Evolutionary conservation across 2,329 filamentous ascomycete species (phyloP).

Genomic region (Aspergillus sp.): DNA sequence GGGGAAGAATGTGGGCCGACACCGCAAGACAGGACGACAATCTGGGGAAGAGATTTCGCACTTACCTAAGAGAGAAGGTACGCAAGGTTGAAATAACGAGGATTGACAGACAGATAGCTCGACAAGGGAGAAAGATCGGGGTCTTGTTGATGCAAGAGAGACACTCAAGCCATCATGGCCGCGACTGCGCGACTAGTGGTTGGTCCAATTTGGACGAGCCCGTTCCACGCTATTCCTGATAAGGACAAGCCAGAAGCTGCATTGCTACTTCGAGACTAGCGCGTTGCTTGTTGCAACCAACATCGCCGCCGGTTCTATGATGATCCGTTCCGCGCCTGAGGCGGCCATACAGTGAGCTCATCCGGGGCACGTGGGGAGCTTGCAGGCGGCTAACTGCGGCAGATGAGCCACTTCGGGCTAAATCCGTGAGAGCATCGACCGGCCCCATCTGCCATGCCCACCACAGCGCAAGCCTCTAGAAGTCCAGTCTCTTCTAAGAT

Average conservation of each 20-base stretch:
- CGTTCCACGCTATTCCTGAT: constrained; percentile 12
- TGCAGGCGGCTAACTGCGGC: constrained; percentile 1
- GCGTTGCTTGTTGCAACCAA: not conserved
- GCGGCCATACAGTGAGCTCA: not conserved
- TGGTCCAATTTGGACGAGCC: constrained; percentile 12
- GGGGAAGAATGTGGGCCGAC: constrained; percentile 13
- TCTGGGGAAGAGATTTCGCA: not conserved
- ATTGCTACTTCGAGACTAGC: constrained; percentile 2
- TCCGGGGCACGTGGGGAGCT: not conserved
- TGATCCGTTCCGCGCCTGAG: not conserved
- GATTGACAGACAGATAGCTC: constrained; percentile 1
- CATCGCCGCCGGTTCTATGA: not conserved
- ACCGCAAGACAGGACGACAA: not conserved
- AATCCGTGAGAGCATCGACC: constrained; percentile 1
- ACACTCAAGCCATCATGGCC: constrained; percentile 16
- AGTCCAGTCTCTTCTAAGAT: not conserved
- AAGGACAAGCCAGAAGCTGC: not conserved
- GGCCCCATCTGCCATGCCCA: constrained; percentile 1
- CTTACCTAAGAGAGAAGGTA: constrained; percentile 11
- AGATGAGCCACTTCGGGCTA: constrained; percentile 5
- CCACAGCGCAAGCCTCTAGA: not conserved
- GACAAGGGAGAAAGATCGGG: constrained; percentile 6
- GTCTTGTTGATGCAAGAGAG: not conserved
- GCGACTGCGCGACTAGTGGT: constrained; percentile 14
- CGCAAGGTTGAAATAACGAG: constrained; percentile 1